A percentile compares a stretch with the other conserved stretches of the same genome.
Conservation (phyloP, 2,329 filamentous ascomycete genomes). For the Pseudodiploospora longispora region DNA sequence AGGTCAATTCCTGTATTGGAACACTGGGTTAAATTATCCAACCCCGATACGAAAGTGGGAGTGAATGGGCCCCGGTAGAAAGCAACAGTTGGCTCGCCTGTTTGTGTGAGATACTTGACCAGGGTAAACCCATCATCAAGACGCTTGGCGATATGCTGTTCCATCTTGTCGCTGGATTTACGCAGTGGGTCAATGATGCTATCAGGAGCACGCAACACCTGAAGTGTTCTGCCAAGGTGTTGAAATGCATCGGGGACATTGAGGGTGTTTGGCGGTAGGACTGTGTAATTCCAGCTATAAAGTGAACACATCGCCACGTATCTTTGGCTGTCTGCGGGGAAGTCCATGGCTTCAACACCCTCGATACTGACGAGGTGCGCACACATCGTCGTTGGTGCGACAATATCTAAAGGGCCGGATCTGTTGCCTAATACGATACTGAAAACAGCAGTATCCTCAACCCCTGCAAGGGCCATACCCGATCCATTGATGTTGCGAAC, state of each 20-base stretch:
- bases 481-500: slow-evolving; percentile 29
- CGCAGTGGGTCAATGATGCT: slow-evolving; percentile 2
- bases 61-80: slow-evolving; percentile 30
- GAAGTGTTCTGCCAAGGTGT: slow-evolving; percentile 12
- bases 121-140: slow-evolving; percentile 33
- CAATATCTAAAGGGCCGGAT: slow-evolving; percentile 21
- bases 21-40: slow-evolving; percentile 2
- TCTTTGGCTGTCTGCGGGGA: slow-evolving; percentile 8
- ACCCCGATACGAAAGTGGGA: slow-evolving; percentile 16
- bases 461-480: slow-evolving; percentile 28
- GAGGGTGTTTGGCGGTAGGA: slow-evolving; percentile 22
- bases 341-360: slow-evolving; percentile 20
- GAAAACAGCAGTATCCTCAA: slow-evolving; percentile 25
- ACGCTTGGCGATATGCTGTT: slow-evolving; percentile 7
- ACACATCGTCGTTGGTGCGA: slow-evolving; percentile 16
- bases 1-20: slow-evolving; percentile 28
- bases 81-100: slow-evolving; percentile 31
- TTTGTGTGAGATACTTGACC: slow-evolving; percentile 22
- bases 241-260: slow-evolving; percentile 26
- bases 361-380: slow-evolving; percentile 32
- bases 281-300: slow-evolving; percentile 32
- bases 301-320: slow-evolving; percentile 28
- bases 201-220: slow-evolving; percentile 8
- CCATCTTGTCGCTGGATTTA: neutral
- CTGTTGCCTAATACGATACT: slow-evolving; percentile 27